Conservation (phyloP, 2,329 filamentous ascomycete genomes). For the Myotisia sp. region DNA sequence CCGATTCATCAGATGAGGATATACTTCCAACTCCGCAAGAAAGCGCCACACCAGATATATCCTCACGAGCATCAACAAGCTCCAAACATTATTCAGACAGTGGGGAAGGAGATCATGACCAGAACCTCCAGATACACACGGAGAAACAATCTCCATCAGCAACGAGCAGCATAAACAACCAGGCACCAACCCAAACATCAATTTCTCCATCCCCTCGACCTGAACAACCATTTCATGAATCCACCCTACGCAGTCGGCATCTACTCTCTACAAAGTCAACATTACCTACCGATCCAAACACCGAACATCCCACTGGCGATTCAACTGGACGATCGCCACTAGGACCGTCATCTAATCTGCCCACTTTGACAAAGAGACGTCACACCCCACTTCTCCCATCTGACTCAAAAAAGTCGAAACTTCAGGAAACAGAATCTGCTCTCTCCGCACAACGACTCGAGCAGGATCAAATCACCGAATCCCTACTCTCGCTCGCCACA, state of each 20-base stretch:
- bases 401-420: slow-evolving; percentile 10
- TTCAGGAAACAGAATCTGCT: slow-evolving; percentile 49
- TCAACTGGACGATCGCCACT: slow-evolving; percentile 12
- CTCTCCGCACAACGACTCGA: slow-evolving; percentile 64
- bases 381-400: too few relatives aligned
- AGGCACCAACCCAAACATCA: not conserved
- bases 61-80: slow-evolving; percentile 5
- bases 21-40: slow-evolving; percentile 18
- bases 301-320: not conserved
- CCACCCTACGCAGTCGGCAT: slow-evolving; percentile 18
- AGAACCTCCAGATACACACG: too few relatives aligned
- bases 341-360: slow-evolving; percentile 13
- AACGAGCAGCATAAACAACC: slow-evolving; percentile 1
- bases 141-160: not conserved
- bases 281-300: slow-evolving; percentile 10
- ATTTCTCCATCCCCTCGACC: not conserved
- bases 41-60: slow-evolving; percentile 7
- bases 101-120: not conserved
- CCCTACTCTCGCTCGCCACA: slow-evolving; percentile 65
- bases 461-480: slow-evolving; percentile 68
- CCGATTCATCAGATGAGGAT: slow-evolving; percentile 14
- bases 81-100: not conserved
- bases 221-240: slow-evolving; percentile 7
- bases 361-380: slow-evolving; percentile 5
- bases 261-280: slow-evolving; percentile 9